Evolutionary conservation across 2,329 filamentous ascomycete genomes (phyloP).

Genomic region (Falciphora oryzae): DNA sequence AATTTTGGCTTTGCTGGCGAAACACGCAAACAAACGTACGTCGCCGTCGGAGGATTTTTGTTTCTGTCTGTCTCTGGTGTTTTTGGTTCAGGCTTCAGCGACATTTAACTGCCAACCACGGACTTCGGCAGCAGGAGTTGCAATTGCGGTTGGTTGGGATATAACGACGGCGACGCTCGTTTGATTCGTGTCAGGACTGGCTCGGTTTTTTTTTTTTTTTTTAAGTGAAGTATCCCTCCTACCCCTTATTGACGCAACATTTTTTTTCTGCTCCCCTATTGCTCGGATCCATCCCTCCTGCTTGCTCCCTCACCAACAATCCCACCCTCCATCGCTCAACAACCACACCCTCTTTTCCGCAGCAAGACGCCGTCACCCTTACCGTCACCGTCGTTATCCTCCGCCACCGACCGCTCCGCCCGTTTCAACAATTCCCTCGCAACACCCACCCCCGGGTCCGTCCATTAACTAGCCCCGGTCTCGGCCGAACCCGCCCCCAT

Average conservation of each 20-base stretch:
- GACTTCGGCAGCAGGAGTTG: not conserved
- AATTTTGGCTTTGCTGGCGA: slow-evolving; percentile 2
- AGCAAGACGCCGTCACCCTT: not conserved
- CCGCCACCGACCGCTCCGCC: slow-evolving; percentile 2
- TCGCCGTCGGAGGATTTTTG: not conserved
- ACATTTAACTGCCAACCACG: too few relatives aligned
- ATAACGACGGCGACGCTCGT: not conserved
- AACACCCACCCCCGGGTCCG: not conserved
- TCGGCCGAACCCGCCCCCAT: slow-evolving; percentile 6
- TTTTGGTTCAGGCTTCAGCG: too few relatives aligned
- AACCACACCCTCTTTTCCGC: not conserved
- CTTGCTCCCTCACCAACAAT: not conserved
- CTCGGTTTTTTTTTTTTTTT: not conserved
- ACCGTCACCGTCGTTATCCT: not conserved
- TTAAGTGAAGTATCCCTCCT: not conserved
- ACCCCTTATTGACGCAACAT: not conserved
- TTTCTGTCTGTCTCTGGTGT: not conserved
- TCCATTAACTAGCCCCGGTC: slow-evolving; percentile 2
- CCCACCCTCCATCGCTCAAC: not conserved
- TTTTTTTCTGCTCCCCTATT: not conserved
- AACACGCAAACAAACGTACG: not conserved
- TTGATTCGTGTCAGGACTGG: not conserved
- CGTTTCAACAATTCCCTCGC: not conserved
- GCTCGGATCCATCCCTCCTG: not conserved
- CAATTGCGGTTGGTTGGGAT: not conserved